Percentiles rank a stretch among this genome's conserved stretches.
phyloP scores from a whole-genome alignment of 345 rosid species.

The Carallia pectinifolia region DNA sequence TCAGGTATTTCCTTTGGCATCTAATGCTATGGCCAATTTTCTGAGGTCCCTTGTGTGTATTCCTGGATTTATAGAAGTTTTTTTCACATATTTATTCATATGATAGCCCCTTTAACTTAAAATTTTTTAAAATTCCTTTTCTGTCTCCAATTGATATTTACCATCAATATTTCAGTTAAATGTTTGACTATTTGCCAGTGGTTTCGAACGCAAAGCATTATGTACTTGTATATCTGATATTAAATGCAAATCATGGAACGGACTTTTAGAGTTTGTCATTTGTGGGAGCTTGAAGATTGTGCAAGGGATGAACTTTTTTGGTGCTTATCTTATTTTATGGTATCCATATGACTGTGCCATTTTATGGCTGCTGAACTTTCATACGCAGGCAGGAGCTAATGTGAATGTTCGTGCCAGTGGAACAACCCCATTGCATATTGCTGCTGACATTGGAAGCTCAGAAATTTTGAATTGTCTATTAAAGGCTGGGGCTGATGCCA shows the following conservation, averaged over 20 bases:
- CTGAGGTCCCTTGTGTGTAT: background rate
- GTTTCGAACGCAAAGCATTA: background rate
- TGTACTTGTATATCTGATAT: background rate
- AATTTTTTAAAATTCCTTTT: too few relatives aligned
- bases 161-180: background rate
- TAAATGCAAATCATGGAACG: background rate
- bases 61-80: background rate
- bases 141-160: too few relatives aligned
- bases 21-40: background rate
- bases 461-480: constrained; percentile 69
- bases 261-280: background rate
- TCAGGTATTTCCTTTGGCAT: constrained; percentile 47
- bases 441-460: constrained; percentile 69
- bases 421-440: constrained; percentile 88
- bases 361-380: constrained; percentile 4
- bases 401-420: constrained; percentile 81
- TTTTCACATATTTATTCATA: background rate
- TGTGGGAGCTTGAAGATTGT: background rate
- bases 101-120: background rate
- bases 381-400: constrained; percentile 74
- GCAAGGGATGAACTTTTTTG: background rate
- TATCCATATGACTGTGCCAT: background rate
- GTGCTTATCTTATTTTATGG: background rate
- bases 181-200: background rate
- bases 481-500: constrained; percentile 84